phyloP scores from a whole-genome alignment of 192 early-diverging fungal genomes.

The Allomyces javanicus region DNA sequence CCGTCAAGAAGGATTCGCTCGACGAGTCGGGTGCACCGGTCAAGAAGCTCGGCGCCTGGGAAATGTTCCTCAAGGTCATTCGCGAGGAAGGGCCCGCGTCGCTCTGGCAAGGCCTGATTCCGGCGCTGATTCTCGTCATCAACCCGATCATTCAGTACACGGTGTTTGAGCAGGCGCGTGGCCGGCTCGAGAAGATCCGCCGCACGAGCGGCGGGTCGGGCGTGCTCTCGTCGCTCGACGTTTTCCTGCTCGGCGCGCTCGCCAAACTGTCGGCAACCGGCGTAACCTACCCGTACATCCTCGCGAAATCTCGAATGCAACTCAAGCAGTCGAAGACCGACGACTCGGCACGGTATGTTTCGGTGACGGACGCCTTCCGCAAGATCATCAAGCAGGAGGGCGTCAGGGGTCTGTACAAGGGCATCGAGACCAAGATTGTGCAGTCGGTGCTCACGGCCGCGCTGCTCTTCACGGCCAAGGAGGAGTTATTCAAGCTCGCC shows the following conservation, averaged over 20 bases:
- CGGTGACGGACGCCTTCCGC: slow-evolving; percentile 65
- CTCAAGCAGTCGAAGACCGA: slow-evolving; percentile 60
- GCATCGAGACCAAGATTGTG: slow-evolving; percentile 85
- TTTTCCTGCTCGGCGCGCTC: slow-evolving; percentile 89
- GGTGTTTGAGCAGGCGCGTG: slow-evolving; percentile 86
- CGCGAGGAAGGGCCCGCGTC: slow-evolving; percentile 68
- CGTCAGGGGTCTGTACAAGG: slow-evolving; percentile 65
- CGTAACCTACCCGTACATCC: slow-evolving; percentile 96
- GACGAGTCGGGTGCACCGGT: slow-evolving; percentile 25
- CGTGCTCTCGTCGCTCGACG: slow-evolving; percentile 60
- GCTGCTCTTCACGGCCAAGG: slow-evolving; percentile 90
- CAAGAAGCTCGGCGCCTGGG: slow-evolving; percentile 20
- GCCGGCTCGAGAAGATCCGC: slow-evolving; percentile 32
- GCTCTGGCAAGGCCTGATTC: slow-evolving; percentile 80
- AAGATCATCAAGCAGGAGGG: slow-evolving; percentile 88
- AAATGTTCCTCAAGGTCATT: slow-evolving; percentile 53
- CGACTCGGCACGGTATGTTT: slow-evolving; percentile 51
- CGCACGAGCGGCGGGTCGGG: slow-evolving; percentile 10
- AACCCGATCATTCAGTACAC: slow-evolving; percentile 99
- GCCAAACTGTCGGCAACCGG: slow-evolving; percentile 84
- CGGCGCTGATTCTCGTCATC: slow-evolving; percentile 92
- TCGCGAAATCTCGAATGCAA: slow-evolving; percentile 97
- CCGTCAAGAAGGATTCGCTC: slow-evolving; percentile 49
- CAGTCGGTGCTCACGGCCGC: slow-evolving; percentile 89
- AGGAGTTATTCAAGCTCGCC: slow-evolving; percentile 50